These are phyloP conservation scores for Euphorbia tirucalli DNA, from an alignment of 345 rosid species.

Conservation along the genomic window DNA sequence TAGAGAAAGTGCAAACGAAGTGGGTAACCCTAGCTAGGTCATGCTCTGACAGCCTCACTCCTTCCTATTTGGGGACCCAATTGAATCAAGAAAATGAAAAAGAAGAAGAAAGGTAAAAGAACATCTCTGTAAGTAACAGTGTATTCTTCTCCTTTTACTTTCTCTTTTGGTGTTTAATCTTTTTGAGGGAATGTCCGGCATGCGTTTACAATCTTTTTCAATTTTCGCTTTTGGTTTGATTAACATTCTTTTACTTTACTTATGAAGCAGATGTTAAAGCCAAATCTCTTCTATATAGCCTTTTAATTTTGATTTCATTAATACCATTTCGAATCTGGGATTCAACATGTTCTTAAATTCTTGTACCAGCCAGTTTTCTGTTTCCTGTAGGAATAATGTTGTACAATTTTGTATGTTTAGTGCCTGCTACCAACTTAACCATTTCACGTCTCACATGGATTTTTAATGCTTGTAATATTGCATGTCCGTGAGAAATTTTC, in stretches of 20 bases:
- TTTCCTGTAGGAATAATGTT: no score
- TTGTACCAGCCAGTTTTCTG: no score
- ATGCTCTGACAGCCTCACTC: slow-evolving; percentile 90
- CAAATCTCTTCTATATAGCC: no score
- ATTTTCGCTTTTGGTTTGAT: neutral
- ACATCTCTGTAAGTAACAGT: slow-evolving; percentile 31
- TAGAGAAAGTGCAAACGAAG: neutral
- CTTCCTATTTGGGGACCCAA: slow-evolving; percentile 62
- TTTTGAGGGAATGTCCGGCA: slow-evolving; percentile 10
- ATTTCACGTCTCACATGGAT: no score
- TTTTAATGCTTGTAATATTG: no score
- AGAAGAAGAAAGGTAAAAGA: neutral
- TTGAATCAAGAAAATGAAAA: no score
- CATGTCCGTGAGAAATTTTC: no score
- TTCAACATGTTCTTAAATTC: no score
- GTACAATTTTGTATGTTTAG: no score
- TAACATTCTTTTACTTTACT: neutral
- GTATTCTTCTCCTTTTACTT: slow-evolving; percentile 14
- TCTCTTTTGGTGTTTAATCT: neutral
- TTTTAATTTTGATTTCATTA: no score
- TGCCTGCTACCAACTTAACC: no score
- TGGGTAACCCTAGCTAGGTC: slow-evolving; percentile 65
- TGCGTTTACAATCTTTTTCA: slow-evolving; percentile 15
- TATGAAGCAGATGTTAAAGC: neutral
- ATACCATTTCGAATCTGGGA: no score